Conservation (phyloP, 2,329 filamentous ascomycete genomes). For the Paradendryphiella salina region DNA sequence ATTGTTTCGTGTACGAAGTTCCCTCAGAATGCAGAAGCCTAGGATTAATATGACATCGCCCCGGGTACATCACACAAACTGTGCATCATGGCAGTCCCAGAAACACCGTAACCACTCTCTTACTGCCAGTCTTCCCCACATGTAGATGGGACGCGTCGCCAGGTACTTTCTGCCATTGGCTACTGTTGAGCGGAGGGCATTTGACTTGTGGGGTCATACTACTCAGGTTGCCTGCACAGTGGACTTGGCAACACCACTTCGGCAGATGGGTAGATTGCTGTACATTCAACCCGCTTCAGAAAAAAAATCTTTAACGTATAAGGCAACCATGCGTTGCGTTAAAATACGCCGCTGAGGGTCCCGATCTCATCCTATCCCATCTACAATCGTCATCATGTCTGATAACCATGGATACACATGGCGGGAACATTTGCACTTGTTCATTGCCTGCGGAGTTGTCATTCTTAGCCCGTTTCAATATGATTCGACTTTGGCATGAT, state of each 20-base stretch:
- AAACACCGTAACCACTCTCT: background rate
- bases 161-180: slow-evolving; percentile 22
- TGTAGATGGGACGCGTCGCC: slow-evolving; percentile 25
- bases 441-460: slow-evolving; percentile 55
- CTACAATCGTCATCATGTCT: slow-evolving; percentile 20
- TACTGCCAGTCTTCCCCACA: slow-evolving; percentile 30
- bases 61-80: background rate
- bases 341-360: background rate
- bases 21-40: background rate
- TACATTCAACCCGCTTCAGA: slow-evolving; percentile 21
- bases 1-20: background rate
- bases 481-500: slow-evolving; percentile 58
- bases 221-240: slow-evolving; percentile 6
- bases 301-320: slow-evolving; percentile 26
- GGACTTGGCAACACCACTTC: slow-evolving; percentile 25
- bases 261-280: slow-evolving; percentile 37
- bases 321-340: slow-evolving; percentile 14
- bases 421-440: slow-evolving; percentile 50
- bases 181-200: slow-evolving; percentile 5
- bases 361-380: background rate
- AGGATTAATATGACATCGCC: background rate
- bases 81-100: background rate
- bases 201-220: slow-evolving; percentile 36
- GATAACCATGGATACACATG: slow-evolving; percentile 31
- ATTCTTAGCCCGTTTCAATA: slow-evolving; percentile 59